These are phyloP conservation scores for Vaccinium darrowii DNA, from an alignment of 148 eudicot species.

Conservation along the genomic window DNA sequence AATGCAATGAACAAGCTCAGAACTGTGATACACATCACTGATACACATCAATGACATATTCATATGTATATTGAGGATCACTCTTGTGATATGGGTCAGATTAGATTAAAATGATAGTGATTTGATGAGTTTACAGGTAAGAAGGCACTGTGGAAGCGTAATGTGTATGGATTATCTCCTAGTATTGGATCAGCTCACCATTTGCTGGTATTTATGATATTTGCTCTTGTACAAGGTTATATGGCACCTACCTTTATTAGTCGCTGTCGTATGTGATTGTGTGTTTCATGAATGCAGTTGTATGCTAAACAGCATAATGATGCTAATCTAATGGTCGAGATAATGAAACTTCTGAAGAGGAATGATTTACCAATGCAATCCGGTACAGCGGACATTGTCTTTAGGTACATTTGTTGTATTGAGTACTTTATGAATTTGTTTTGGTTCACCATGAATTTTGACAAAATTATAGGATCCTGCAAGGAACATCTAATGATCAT, in stretches of 20 bases:
- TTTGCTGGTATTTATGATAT: conserved; percentile 56
- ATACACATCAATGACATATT: neutral
- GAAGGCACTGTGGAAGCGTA: conserved; percentile 74
- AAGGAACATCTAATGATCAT: neutral
- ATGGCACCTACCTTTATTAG: neutral
- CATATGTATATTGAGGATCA: neutral
- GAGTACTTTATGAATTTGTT: neutral
- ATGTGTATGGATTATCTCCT: conserved; percentile 80
- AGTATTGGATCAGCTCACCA: conserved; percentile 71
- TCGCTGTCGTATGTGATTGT: conserved; percentile 7
- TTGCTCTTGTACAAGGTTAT: neutral
- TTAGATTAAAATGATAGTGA: conserved; percentile 1
- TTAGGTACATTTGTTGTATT: conserved; percentile 45
- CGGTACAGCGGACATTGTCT: conserved; percentile 83
- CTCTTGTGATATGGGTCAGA: neutral
- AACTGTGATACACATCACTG: neutral
- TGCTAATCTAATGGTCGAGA: conserved; percentile 56
- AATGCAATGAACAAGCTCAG: neutral
- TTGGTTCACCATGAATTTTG: neutral
- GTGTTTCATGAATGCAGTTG: conserved; percentile 48
- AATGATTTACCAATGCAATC: conserved; percentile 82
- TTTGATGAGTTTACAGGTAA: conserved; percentile 47
- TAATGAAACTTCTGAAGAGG: conserved; percentile 68
- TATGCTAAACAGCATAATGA: conserved; percentile 76
- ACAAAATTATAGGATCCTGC: neutral